Percentiles rank a stretch among this genome's conserved stretches.
These are phyloP conservation scores for Eremothecium cymbalariae DNA, from an alignment of 1,139 yeast species.

Conservation along the genomic window DNA sequence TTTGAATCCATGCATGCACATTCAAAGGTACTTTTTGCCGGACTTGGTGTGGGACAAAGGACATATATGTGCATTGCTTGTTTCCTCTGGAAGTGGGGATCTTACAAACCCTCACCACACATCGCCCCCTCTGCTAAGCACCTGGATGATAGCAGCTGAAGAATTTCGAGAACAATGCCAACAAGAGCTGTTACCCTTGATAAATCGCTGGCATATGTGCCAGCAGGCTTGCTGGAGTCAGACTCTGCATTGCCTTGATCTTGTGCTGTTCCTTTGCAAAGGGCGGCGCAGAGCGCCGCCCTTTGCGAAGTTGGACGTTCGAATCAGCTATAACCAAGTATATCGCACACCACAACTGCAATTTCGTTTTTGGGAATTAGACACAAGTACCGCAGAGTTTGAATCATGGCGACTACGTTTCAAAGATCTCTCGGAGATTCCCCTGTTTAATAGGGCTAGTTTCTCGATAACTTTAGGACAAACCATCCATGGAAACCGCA, in stretches of 20 bases:
- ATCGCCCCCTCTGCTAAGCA: too few relatives aligned
- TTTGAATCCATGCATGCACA: too few relatives aligned
- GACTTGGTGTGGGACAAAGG: too few relatives aligned
- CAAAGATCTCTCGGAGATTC: conserved; percentile 5
- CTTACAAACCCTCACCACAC: too few relatives aligned
- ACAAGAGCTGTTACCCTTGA: conserved; percentile 4
- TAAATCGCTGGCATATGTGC: conserved; percentile 7
- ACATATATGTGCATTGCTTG: too few relatives aligned
- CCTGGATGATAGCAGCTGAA: too few relatives aligned
- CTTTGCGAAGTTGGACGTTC: not conserved
- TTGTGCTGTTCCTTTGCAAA: not conserved
- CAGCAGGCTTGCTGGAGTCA: conserved; percentile 1
- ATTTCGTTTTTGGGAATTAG: conserved; percentile 16
- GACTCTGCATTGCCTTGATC: not conserved
- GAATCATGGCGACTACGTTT: conserved; percentile 5
- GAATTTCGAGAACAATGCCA: too few relatives aligned
- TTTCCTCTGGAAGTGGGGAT: too few relatives aligned
- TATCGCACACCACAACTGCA: conserved; percentile 21
- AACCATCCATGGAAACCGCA: conserved; percentile 3
- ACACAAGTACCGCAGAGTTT: conserved; percentile 5
- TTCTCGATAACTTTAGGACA: conserved; percentile 8
- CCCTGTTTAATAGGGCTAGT: not conserved
- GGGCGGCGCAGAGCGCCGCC: not conserved
- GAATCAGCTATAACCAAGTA: conserved; percentile 12
- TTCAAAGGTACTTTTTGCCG: too few relatives aligned